Conservation (phyloP, 2,329 filamentous ascomycete genomes). For the Ascochyta rabiei region DNA sequence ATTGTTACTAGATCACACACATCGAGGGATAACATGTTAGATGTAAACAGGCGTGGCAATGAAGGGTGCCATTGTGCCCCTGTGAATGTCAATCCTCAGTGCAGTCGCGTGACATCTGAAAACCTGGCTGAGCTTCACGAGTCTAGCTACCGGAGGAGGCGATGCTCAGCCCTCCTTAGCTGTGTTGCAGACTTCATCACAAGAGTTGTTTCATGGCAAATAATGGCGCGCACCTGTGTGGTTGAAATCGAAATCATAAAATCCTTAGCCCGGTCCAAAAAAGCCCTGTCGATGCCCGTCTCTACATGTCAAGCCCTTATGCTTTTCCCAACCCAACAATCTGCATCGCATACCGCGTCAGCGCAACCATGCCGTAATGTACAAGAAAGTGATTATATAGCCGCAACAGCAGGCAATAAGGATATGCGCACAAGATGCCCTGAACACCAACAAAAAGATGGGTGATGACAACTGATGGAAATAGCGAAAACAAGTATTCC, state of each 20-base stretch:
- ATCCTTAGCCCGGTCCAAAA: constrained; percentile 11
- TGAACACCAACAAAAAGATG: constrained; percentile 7
- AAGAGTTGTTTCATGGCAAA: neutral
- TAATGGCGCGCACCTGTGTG: neutral
- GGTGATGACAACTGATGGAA: neutral
- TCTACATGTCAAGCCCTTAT: constrained; percentile 5
- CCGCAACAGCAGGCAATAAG: constrained; percentile 1
- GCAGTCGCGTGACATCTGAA: no score
- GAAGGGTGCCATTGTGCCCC: no score
- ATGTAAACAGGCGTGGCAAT: no score
- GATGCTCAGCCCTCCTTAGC: no score
- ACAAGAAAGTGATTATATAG: constrained; percentile 19
- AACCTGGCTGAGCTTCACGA: no score
- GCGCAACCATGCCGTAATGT: constrained; percentile 11
- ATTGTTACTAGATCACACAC: no score
- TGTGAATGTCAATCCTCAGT: no score
- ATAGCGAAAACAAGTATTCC: constrained; percentile 2
- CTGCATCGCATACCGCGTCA: neutral
- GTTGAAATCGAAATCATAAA: constrained; percentile 11
- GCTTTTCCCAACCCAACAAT: constrained; percentile 2
- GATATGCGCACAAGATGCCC: constrained; percentile 17
- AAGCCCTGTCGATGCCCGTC: neutral
- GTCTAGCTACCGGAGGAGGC: no score
- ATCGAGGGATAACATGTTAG: no score
- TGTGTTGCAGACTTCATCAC: neutral